Conservation (phyloP, 2,329 filamentous ascomycete genomes). For the Paracoccidioides lutzii region DNA sequence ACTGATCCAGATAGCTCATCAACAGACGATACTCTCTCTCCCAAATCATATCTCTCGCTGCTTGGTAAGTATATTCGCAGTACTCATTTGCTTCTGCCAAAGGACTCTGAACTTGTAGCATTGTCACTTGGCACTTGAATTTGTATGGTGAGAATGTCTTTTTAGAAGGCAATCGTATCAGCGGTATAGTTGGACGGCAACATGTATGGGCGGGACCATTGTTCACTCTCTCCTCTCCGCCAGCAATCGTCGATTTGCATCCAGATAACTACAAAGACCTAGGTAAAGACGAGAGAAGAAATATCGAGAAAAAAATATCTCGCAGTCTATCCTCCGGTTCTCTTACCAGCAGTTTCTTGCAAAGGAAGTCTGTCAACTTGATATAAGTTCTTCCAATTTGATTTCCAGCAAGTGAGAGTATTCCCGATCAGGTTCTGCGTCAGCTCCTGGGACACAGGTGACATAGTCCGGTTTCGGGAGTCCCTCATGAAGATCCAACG, state of each 20-base stretch:
- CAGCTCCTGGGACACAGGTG: not conserved
- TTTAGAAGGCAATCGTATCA: slow-evolving; percentile 12
- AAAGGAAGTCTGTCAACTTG: not conserved
- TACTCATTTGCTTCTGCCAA: slow-evolving; percentile 19
- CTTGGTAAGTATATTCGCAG: slow-evolving; percentile 21
- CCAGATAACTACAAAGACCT: not conserved
- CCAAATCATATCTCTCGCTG: slow-evolving; percentile 17
- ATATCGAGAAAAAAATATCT: not conserved
- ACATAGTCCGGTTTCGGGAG: not conserved
- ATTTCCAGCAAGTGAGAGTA: not conserved
- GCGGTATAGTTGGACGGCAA: slow-evolving; percentile 16
- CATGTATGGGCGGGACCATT: not conserved
- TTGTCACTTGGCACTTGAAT: slow-evolving; percentile 29
- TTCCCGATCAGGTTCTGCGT: not conserved
- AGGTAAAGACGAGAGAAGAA: not conserved
- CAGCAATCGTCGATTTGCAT: not conserved
- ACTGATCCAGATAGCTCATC: slow-evolving; percentile 15
- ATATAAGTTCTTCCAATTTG: not conserved
- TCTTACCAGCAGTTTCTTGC: not conserved
- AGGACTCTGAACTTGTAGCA: slow-evolving; percentile 11
- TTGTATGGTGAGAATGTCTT: slow-evolving; percentile 30
- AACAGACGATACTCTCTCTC: slow-evolving; percentile 17
- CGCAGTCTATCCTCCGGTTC: not conserved
- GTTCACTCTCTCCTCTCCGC: not conserved
- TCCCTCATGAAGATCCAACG: not conserved